Percentiles rank a stretch among this genome's conserved stretches.
Evolutionary conservation across 2,329 filamentous ascomycete genomes (phyloP).

Genomic region (Myriangium duriaei): DNA sequence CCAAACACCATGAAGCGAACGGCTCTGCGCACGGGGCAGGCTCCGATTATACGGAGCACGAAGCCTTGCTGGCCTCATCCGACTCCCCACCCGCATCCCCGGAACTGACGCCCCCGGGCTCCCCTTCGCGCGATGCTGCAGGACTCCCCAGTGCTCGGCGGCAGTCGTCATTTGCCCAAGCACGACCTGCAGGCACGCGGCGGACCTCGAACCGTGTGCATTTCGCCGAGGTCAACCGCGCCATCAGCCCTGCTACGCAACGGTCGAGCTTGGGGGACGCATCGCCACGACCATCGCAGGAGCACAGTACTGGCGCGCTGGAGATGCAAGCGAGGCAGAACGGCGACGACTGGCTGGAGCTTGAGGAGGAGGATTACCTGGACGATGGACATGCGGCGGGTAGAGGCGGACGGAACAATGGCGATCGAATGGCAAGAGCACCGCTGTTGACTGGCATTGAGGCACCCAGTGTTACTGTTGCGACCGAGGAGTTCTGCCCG

Average conservation of each 20-base stretch:
- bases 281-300: constrained; percentile 1
- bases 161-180: constrained; percentile 35
- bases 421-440: constrained; percentile 36
- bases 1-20: background rate
- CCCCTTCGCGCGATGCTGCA: background rate
- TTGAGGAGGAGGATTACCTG: constrained; percentile 51
- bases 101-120: background rate
- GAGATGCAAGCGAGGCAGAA: constrained; percentile 8
- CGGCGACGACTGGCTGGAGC: constrained; percentile 31
- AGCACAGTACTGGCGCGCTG: background rate
- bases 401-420: constrained; percentile 25
- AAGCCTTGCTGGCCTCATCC: constrained; percentile 64
- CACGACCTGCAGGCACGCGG: constrained; percentile 38
- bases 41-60: constrained; percentile 68
- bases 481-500: constrained; percentile 43
- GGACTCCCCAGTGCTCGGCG: constrained; percentile 15
- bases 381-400: constrained; percentile 22
- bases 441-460: constrained; percentile 75
- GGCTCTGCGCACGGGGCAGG: background rate
- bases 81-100: constrained; percentile 57
- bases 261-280: constrained; percentile 22
- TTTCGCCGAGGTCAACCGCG: constrained; percentile 41
- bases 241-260: constrained; percentile 5
- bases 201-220: constrained; percentile 61
- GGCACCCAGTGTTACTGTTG: constrained; percentile 65